Evolutionary conservation across 176 grass and related monocot genomes (phyloP).

Genomic region (Pharus latifolius): DNA sequence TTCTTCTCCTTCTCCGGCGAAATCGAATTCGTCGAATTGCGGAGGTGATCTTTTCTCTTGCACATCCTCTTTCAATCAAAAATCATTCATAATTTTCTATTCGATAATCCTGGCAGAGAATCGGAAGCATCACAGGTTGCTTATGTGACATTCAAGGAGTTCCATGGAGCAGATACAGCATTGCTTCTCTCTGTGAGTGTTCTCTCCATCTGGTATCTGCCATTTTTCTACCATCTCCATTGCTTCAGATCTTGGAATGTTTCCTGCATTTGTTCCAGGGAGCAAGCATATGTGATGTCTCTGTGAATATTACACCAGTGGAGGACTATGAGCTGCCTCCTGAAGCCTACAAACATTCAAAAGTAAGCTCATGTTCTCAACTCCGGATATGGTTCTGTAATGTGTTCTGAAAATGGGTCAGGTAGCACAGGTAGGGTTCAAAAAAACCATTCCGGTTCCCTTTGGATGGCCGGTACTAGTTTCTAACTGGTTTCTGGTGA

Average conservation of each 20-base stretch:
- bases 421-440: no score
- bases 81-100: not conserved
- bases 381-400: no score
- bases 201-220: not conserved
- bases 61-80: not conserved
- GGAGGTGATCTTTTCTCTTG: slow-evolving; percentile 1
- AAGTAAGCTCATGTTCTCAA: not conserved
- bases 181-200: slow-evolving; percentile 32
- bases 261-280: slow-evolving; percentile 1
- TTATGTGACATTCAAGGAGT: slow-evolving; percentile 45
- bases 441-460: no score
- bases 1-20: slow-evolving; percentile 53
- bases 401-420: no score
- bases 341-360: slow-evolving; percentile 10
- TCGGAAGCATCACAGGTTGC: slow-evolving; percentile 25
- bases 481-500: no score
- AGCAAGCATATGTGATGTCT: slow-evolving; percentile 28
- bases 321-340: slow-evolving; percentile 37
- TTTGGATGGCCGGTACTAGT: no score
- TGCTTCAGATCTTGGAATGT: not conserved
- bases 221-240: not conserved
- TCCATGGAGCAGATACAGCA: slow-evolving; percentile 30
- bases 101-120: not conserved
- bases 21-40: slow-evolving; percentile 35
- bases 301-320: slow-evolving; percentile 28